A percentile compares a stretch with the other conserved stretches of the same genome.
Evolutionary conservation across 2,329 filamentous ascomycete genomes (phyloP).

Genomic region (Pyrenophora tritici-repentis): DNA sequence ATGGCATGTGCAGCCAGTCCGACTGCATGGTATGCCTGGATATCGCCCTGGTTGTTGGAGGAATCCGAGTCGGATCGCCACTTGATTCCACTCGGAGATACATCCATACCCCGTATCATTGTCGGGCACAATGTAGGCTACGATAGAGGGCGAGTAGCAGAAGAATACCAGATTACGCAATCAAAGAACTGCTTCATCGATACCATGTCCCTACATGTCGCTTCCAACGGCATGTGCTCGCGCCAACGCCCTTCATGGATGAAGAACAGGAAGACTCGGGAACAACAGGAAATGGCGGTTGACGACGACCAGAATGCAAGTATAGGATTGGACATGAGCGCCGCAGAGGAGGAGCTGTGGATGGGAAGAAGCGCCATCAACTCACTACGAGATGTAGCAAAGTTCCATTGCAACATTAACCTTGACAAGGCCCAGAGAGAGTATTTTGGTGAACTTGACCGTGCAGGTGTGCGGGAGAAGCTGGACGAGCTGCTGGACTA

Average conservation of each 20-base stretch:
- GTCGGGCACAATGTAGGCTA: slow-evolving; percentile 97
- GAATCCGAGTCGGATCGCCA: slow-evolving; percentile 79
- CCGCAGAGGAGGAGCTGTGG: slow-evolving; percentile 92
- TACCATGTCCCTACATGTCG: slow-evolving; percentile 97
- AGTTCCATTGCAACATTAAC: slow-evolving; percentile 89
- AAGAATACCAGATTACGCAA: slow-evolving; percentile 87
- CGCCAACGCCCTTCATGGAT: slow-evolving; percentile 96
- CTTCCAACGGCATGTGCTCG: slow-evolving; percentile 98
- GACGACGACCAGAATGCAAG: slow-evolving; percentile 73
- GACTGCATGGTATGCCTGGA: slow-evolving; percentile 94
- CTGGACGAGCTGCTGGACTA: slow-evolving; percentile 88
- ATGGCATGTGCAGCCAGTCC: slow-evolving; percentile 95
- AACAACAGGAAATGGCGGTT: slow-evolving; percentile 78
- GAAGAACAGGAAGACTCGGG: slow-evolving; percentile 89
- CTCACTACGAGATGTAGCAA: slow-evolving; percentile 90
- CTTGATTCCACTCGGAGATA: slow-evolving; percentile 84
- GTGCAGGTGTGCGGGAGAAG: slow-evolving; percentile 69
- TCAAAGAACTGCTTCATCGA: slow-evolving; percentile 87
- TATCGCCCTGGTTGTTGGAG: slow-evolving; percentile 91
- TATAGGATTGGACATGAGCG: slow-evolving; percentile 58
- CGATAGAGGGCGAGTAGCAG: slow-evolving; percentile 82
- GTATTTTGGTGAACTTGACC: slow-evolving; percentile 81
- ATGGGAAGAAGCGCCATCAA: slow-evolving; percentile 94
- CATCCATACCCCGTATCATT: slow-evolving; percentile 72
- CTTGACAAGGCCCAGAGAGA: slow-evolving; percentile 90